phyloP scores from a whole-genome alignment of 73 alveolate species.

The Blepharisma stoltei region DNA sequence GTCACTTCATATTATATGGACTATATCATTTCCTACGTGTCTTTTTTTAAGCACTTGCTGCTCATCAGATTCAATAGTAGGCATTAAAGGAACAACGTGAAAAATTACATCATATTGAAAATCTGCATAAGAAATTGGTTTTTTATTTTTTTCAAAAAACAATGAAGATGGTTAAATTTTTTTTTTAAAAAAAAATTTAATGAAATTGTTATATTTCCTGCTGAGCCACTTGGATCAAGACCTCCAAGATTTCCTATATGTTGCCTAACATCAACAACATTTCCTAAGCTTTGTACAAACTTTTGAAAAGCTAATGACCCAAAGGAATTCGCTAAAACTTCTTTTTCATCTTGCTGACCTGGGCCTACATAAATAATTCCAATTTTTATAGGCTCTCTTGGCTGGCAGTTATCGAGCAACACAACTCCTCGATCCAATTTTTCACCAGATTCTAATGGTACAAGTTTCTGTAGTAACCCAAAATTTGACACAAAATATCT shows the following conservation, averaged over 20 bases:
- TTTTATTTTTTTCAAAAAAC: no score
- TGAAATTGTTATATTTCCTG: slow-evolving; percentile 20
- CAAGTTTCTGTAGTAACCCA: slow-evolving; percentile 8
- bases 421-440: slow-evolving; percentile 7
- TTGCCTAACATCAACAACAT: not conserved
- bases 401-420: not conserved
- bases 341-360: slow-evolving; percentile 29
- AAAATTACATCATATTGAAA: slow-evolving; percentile 17
- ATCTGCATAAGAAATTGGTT: slow-evolving; percentile 32
- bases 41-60: slow-evolving; percentile 31
- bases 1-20: slow-evolving; percentile 31
- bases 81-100: slow-evolving; percentile 31
- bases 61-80: slow-evolving; percentile 22
- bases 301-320: slow-evolving; percentile 19
- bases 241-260: slow-evolving; percentile 32
- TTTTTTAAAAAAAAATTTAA: no score
- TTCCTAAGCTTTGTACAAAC: slow-evolving; percentile 6
- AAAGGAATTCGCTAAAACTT: slow-evolving; percentile 1
- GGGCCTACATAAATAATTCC: slow-evolving; percentile 31
- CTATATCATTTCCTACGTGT: slow-evolving; percentile 34
- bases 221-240: slow-evolving; percentile 21
- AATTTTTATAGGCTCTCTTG: slow-evolving; percentile 14
- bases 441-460: not conserved
- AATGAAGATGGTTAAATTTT: no score
- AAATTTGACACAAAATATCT: slow-evolving; percentile 13